Conservation (phyloP, 106 monocot genomes). For the Alisma plantagoaquatica region DNA sequence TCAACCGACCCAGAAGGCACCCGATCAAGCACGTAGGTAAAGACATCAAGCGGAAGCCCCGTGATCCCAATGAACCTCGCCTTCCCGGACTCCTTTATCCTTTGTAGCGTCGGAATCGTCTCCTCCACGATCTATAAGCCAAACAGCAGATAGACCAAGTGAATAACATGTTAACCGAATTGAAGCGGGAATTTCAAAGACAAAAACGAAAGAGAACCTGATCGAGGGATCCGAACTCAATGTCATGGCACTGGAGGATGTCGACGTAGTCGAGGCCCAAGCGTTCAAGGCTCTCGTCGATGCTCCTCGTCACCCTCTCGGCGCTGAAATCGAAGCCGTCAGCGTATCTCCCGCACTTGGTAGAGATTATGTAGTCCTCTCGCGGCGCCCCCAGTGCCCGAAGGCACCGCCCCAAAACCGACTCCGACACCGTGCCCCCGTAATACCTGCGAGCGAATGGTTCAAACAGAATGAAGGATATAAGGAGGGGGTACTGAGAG, state of each 20-base stretch:
- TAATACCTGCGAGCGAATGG: slow-evolving; percentile 37
- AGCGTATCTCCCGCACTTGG: slow-evolving; percentile 66
- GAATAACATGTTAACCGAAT: background rate
- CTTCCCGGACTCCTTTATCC: slow-evolving; percentile 58
- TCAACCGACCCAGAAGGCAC: slow-evolving; percentile 54
- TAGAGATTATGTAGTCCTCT: slow-evolving; percentile 47
- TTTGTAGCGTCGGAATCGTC: slow-evolving; percentile 73
- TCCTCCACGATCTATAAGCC: slow-evolving; percentile 70
- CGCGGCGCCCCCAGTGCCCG: slow-evolving; percentile 29
- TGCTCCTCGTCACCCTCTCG: slow-evolving; percentile 49
- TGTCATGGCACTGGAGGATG: slow-evolving; percentile 82
- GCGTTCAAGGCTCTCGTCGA: slow-evolving; percentile 69
- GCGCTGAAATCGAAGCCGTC: slow-evolving; percentile 84
- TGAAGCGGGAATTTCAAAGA: no score
- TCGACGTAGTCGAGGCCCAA: slow-evolving; percentile 73
- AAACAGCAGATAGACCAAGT: background rate
- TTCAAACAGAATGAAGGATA: background rate
- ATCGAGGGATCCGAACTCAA: slow-evolving; percentile 74
- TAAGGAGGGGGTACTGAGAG: background rate
- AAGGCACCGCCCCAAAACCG: slow-evolving; percentile 63
- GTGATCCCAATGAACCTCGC: slow-evolving; percentile 68
- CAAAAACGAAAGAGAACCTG: no score
- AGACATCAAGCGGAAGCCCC: slow-evolving; percentile 50
- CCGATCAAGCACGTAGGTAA: slow-evolving; percentile 65
- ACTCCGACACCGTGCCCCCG: slow-evolving; percentile 71